Evolutionary conservation across 208 protist genomes (phyloP), one percentile per base, ranked within the genome.

Genomic region (Crithidia acanthocephali): DNA sequence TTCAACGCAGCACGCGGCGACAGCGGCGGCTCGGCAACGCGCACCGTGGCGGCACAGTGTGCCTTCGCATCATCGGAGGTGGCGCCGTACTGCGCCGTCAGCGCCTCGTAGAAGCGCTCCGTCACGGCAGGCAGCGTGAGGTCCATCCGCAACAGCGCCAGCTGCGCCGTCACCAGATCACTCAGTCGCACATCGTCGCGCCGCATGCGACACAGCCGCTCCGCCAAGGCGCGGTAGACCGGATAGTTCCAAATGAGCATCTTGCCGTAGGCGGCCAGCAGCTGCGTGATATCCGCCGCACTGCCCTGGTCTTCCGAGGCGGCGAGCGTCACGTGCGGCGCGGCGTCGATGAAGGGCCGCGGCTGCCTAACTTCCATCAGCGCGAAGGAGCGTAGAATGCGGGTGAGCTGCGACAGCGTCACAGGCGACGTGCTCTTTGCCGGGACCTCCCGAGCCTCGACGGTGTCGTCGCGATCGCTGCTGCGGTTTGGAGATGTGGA

Each of bases 161-260:
- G 69, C 58, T 88, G 71, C 22, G 82, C 81, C 23, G 86, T 84
- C 57, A 90, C 59, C 10, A 88, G 66, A 63, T 88, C 79, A 28
- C 48, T 48, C 11, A 92, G 65, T 1, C 80, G 67, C 32, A 88
- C 63, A n/a, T 79, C 70, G 15, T 59, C 68, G 23, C 45, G 55
- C 9, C n/a, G 15, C 3, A 74, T 56, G 23, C 60, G 53, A 13
- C 50, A 57, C 0, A 81, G 57, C 20, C 84, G 80, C 45, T 91
- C 81, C 23, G 87, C 74, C 59, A 95, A 61, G 7, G 81, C 77
- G 61, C 86, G 83, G 33, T 89, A 58, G 2, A 93, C 77, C 13
- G 64, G 76, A 48, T 91, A 95, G 52, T 91, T 81, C 87, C 87
- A 93, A 8, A 95, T 79, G 9, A 95, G 67, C 87, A 89, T 87